Conservation (phyloP, 768 basidiomycete genomes). For the Lenzites betulinus region DNA sequence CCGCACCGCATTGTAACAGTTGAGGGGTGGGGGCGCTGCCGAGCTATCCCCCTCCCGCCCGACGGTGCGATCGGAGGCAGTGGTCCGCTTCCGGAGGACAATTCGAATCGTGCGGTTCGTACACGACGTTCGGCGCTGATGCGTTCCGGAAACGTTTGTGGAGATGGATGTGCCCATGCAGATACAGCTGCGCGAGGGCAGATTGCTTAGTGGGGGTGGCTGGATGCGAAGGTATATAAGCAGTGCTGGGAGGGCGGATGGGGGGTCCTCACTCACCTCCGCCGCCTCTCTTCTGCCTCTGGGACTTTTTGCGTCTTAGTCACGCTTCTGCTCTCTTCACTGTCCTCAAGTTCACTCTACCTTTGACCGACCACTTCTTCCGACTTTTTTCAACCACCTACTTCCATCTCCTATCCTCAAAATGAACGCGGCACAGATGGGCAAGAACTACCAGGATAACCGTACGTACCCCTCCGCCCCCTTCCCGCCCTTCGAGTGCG, state of each 20-base stretch:
- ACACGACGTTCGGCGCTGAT: background rate
- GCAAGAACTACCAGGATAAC: slow-evolving; percentile 11
- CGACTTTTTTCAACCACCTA: background rate
- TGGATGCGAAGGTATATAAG: background rate
- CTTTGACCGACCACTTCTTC: background rate
- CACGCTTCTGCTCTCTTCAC: background rate
- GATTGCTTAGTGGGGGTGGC: background rate
- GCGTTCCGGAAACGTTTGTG: background rate
- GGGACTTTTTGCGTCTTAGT: background rate
- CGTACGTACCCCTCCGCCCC: background rate
- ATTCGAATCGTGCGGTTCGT: background rate
- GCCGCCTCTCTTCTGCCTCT: background rate
- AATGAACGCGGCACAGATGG: background rate
- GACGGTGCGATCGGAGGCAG: background rate
- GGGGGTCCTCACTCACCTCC: background rate
- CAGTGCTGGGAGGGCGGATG: background rate
- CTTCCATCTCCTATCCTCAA: background rate
- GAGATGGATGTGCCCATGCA: background rate
- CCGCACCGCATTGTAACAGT: background rate
- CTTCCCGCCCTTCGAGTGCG: background rate
- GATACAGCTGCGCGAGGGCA: background rate
- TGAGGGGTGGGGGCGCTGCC: background rate
- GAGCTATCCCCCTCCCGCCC: background rate
- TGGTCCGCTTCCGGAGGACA: background rate
- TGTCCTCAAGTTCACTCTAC: background rate